Conservation (phyloP, 2,329 filamentous ascomycete genomes). For the Cordyceps javanica region DNA sequence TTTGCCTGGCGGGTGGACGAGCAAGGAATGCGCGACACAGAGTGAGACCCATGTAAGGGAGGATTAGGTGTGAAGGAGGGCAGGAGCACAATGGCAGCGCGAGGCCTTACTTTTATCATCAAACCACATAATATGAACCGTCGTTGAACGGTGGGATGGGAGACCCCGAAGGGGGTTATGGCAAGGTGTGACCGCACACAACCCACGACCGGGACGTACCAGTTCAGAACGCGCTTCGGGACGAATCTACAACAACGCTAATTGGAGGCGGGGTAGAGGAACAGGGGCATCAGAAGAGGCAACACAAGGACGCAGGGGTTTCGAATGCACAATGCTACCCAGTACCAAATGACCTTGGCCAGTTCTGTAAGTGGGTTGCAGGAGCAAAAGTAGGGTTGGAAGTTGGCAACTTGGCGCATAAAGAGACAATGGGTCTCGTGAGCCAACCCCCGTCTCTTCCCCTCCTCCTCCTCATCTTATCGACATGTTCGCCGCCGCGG, state of each 20-base stretch:
- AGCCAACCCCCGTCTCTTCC: neutral
- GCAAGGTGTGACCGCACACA: neutral
- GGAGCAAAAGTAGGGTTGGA: neutral
- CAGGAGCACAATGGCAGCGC: conserved; percentile 4
- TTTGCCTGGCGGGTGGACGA: neutral
- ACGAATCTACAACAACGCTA: neutral
- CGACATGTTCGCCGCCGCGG: neutral
- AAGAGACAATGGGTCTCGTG: conserved; percentile 1
- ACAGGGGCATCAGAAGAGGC: neutral
- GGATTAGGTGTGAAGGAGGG: neutral
- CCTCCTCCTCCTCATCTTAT: neutral
- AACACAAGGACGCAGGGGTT: neutral
- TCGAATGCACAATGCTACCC: conserved; percentile 3
- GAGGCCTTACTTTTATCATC: conserved; percentile 12
- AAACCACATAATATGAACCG: neutral
- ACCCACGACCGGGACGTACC: neutral
- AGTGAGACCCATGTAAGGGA: neutral
- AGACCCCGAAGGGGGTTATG: neutral
- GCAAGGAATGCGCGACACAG: neutral
- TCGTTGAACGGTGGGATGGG: neutral
- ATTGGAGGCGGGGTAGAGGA: neutral
- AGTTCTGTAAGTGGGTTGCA: neutral
- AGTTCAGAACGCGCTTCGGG: neutral
- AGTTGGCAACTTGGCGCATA: neutral
- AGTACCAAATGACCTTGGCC: neutral